These are phyloP conservation scores for Straminergon stramineum DNA, from an alignment of 225 moss, liverwort and hornwort species.

Conservation along the genomic window DNA sequence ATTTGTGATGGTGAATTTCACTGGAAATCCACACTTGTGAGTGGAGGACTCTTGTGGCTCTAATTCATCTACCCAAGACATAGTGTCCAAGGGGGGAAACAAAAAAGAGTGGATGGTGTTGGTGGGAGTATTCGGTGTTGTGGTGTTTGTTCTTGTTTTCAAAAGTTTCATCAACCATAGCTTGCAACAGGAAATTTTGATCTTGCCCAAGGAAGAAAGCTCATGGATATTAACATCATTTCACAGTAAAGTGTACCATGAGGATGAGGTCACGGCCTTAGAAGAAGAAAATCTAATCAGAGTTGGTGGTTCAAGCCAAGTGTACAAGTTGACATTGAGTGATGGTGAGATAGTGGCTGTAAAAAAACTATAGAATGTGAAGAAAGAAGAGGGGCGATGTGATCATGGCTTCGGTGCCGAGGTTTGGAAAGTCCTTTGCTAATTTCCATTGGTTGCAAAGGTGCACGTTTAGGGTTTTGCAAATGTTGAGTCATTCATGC, in stretches of 20 bases:
- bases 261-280: background rate
- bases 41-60: background rate
- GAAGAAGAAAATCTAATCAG: background rate
- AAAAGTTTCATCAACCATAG: background rate
- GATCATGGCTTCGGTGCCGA: background rate
- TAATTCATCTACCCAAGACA: background rate
- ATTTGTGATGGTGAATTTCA: background rate
- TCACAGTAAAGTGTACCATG: background rate
- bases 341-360: background rate
- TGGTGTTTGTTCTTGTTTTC: background rate
- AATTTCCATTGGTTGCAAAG: background rate
- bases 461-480: rapidly evolving
- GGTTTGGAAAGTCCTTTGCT: background rate
- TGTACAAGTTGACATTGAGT: background rate
- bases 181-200: too few relatives aligned
- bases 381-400: background rate
- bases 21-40: background rate
- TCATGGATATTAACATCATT: background rate
- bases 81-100: background rate
- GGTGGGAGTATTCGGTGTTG: background rate
- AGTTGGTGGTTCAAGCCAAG: background rate
- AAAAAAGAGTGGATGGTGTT: background rate
- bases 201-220: rapidly evolving
- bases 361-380: background rate
- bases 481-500: background rate